Evolutionary conservation across 805 yeast genomes (phyloP).

Genomic region (Metahyphopichia silvanorum): DNA sequence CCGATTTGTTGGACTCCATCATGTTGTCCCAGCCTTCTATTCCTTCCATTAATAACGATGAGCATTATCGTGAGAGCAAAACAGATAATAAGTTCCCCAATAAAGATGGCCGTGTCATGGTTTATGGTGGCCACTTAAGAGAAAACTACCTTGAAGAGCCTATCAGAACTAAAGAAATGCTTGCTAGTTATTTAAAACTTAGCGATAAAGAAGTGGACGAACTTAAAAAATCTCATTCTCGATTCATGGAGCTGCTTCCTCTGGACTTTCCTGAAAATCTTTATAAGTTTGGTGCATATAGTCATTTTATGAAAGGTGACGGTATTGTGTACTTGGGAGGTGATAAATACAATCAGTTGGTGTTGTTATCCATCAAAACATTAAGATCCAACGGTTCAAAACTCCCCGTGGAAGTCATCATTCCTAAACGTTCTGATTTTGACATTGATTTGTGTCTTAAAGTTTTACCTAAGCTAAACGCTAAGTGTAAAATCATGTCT

Average conservation of each 20-base stretch:
- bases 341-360: constrained; percentile 31
- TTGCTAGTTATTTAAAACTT: constrained; percentile 18
- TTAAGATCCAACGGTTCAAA: constrained; percentile 30
- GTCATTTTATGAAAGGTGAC: constrained; percentile 31
- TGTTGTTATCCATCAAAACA: constrained; percentile 28
- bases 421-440: constrained; percentile 29
- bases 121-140: constrained; percentile 33
- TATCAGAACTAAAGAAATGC: constrained; percentile 22
- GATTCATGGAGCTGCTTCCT: constrained; percentile 19
- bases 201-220: constrained; percentile 14
- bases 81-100: constrained; percentile 14
- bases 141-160: constrained; percentile 28
- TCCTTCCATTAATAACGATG: constrained; percentile 19
- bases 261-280: constrained; percentile 18
- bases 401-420: constrained; percentile 36
- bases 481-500: constrained; percentile 43
- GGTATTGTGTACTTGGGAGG: constrained; percentile 42
- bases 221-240: constrained; percentile 18
- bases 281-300: constrained; percentile 14
- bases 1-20: constrained; percentile 13
- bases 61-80: constrained; percentile 19
- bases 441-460: constrained; percentile 31
- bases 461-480: constrained; percentile 31
- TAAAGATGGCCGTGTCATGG: constrained; percentile 22
- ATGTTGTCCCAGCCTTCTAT: constrained; percentile 19